A percentile compares a stretch with the other conserved stretches of the same genome.
These are phyloP conservation scores for Cytospora leucostoma DNA, from an alignment of 2,329 filamentous ascomycete genomes.

Conservation along the genomic window DNA sequence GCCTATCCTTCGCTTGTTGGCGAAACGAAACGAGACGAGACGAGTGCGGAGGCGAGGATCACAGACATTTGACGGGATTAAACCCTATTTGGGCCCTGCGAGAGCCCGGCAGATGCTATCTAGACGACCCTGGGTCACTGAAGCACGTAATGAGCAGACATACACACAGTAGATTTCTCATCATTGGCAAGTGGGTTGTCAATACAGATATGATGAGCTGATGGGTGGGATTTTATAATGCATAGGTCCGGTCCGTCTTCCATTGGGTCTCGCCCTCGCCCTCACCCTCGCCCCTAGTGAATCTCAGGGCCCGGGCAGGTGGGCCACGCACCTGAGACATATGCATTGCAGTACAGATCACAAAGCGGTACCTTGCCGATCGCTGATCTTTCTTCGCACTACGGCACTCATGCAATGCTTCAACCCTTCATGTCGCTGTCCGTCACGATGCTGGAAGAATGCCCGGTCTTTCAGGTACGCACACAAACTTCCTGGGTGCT, in stretches of 20 bases:
- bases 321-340: slow-evolving; percentile 14
- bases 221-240: slow-evolving; percentile 1
- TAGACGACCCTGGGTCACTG: not conserved
- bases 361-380: slow-evolving; percentile 21
- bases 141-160: not conserved
- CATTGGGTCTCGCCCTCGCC: slow-evolving; percentile 2
- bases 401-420: not conserved
- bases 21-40: slow-evolving; percentile 16
- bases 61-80: not conserved
- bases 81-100: not conserved
- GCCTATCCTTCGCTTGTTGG: slow-evolving; percentile 12
- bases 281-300: too few species aligned
- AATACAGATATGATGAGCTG: slow-evolving; percentile 5
- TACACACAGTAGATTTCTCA: not conserved
- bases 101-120: slow-evolving; percentile 2
- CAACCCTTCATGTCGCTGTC: not conserved
- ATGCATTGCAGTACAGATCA: not conserved
- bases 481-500: not conserved
- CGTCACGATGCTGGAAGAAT: not conserved
- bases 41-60: not conserved
- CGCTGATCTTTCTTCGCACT: not conserved
- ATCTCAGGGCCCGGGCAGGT: not conserved
- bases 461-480: not conserved
- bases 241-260: not conserved
- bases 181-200: not conserved